Base-by-base conservation (phyloP, 306 rosid species). In the Cucurbita pepo region DNA sequence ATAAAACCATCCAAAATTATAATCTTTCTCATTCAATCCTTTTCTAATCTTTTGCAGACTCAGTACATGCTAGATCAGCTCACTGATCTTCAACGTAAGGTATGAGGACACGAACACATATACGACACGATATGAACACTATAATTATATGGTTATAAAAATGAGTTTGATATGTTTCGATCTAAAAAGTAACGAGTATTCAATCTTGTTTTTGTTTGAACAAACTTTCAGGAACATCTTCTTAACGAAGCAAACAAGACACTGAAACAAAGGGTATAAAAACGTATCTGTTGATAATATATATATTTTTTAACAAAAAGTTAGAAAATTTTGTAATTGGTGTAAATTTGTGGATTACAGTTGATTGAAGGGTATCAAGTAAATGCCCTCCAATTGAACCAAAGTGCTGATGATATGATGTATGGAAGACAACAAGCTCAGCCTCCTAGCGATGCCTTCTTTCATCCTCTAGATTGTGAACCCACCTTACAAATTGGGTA, bases 401-500 rank as follows among this genome's bases (percentile, higher is more conserved):
- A 74, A 1, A 53, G 80, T 77, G 90, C 77, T 57, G 91, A 91
- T 19, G 95, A 95, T 5, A 78, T 84, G 80, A 90, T 83, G 59
- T 95, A 91, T 82, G 90, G 84, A 16, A 75, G 91, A 37, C 97
- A 89, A 43, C 86, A 85, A 52, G 76, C n/a, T 83, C 88, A 88
- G 70, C 36, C 85, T 55, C 88, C 86, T 8, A 86, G 75, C 10
- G 97, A 90, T 81, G 85, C 71, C 76, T 86, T 95, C 83, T 89
- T 81, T 72, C 96, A 95, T 63, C 91, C 82, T 69, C 59, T 95
- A 72, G 94, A 93, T 6, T 89, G 95, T 75, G 97, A 95, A 63
- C 96, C 96, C 74, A 89, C 97, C 8, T 79, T 95, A 76, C 96
- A 91, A 77, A 91, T 91, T 78, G 99, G 96, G 99, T 95, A 89